Percentiles rank a stretch among this genome's conserved stretches.
These are phyloP conservation scores for Fusarium liriodendri DNA, from an alignment of 2,329 filamentous ascomycete genomes.

Conservation along the genomic window DNA sequence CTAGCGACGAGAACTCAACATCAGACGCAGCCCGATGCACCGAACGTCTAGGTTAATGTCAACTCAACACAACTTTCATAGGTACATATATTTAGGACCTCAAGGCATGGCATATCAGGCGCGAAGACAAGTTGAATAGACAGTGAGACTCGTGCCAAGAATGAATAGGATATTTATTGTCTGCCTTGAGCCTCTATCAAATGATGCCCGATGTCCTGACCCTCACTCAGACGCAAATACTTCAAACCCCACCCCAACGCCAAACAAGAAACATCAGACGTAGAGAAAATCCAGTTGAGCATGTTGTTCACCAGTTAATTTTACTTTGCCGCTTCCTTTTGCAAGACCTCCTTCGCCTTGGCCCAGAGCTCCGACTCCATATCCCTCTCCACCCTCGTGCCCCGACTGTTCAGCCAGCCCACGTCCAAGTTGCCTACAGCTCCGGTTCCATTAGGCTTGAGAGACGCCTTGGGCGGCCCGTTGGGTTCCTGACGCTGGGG, in stretches of 20 bases:
- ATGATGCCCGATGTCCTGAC: neutral
- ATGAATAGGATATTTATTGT: neutral
- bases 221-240: neutral
- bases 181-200: neutral
- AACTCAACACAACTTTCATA: neutral
- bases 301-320: constrained; percentile 3
- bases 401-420: constrained; percentile 89
- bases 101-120: neutral
- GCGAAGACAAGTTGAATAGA: neutral
- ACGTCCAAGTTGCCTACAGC: constrained; percentile 77
- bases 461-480: constrained; percentile 54
- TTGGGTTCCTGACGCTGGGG: constrained; percentile 48
- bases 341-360: constrained; percentile 52
- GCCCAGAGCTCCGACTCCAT: constrained; percentile 86
- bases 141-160: neutral
- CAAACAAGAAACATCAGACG: neutral
- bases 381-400: constrained; percentile 82
- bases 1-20: neutral
- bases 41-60: neutral
- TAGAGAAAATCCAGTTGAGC: neutral
- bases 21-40: neutral
- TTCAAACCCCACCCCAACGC: neutral
- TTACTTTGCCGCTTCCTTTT: constrained; percentile 44
- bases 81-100: too few species aligned
- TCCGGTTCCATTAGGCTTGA: constrained; percentile 66